Percentiles rank a stretch among this genome's conserved stretches.
Evolutionary conservation across 805 yeast genomes (phyloP).

Genomic region (Sungouiozyma intestinalis): DNA sequence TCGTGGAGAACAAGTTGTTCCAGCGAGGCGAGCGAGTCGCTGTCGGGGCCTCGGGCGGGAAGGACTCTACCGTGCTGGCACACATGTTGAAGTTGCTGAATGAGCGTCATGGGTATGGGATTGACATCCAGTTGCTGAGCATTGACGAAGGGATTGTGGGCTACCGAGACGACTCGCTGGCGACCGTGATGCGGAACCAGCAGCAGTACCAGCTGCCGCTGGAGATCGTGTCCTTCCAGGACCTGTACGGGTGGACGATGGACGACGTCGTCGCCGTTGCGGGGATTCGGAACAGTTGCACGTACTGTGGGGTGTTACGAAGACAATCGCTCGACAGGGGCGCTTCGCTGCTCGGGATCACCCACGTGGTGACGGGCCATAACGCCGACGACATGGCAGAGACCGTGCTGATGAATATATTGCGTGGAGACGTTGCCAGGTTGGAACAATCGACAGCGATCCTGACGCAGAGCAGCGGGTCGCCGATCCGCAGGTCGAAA

Average conservation of each 20-base stretch:
- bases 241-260: conserved; percentile 96
- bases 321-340: conserved; percentile 97
- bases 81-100: conserved; percentile 76
- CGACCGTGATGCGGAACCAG: conserved; percentile 91
- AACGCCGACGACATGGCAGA: conserved; percentile 99
- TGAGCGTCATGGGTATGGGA: conserved; percentile 79
- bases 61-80: conserved; percentile 93
- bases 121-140: conserved; percentile 71
- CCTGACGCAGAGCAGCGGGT: conserved; percentile 69
- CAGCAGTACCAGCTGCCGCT: conserved; percentile 72
- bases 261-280: conserved; percentile 94
- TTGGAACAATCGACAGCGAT: conserved; percentile 81
- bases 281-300: conserved; percentile 88
- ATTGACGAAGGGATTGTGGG: conserved; percentile 97
- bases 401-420: conserved; percentile 86
- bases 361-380: conserved; percentile 95
- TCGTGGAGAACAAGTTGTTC: conserved; percentile 57
- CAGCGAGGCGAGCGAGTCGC: conserved; percentile 80
- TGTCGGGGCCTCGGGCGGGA: conserved; percentile 98
- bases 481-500: conserved; percentile 87
- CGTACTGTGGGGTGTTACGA: conserved; percentile 95
- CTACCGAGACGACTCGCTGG: conserved; percentile 91
- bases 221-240: conserved; percentile 75
- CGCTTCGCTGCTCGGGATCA: conserved; percentile 72
- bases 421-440: conserved; percentile 94